Conservation (phyloP, 768 basidiomycete genomes). For the Lactarius psammicola region DNA sequence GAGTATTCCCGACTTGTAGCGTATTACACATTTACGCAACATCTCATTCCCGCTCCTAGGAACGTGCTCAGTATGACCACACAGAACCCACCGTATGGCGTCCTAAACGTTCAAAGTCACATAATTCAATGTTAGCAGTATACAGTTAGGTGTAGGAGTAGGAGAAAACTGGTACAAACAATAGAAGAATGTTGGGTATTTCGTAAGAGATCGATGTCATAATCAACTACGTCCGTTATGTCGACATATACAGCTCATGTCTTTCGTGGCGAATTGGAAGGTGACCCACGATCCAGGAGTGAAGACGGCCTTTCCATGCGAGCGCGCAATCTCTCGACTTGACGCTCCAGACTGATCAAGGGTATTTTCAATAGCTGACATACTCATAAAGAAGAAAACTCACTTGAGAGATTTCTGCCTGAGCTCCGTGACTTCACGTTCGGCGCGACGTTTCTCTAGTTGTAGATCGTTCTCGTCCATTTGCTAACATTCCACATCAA, state of each 20-base stretch:
- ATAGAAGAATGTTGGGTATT: conserved; percentile 11
- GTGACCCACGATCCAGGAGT: conserved; percentile 35
- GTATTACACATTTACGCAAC: too few species aligned
- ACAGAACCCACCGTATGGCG: neutral
- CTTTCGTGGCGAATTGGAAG: conserved; percentile 40
- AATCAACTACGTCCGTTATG: neutral
- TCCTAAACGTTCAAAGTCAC: neutral
- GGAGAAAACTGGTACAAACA: conserved; percentile 8
- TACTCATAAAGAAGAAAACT: conserved; percentile 31
- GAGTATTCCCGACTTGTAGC: neutral
- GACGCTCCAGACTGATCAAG: conserved; percentile 46
- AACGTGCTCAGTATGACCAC: neutral
- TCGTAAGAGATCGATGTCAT: conserved; percentile 13
- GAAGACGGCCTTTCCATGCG: conserved; percentile 58
- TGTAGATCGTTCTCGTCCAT: conserved; percentile 65
- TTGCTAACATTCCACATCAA: conserved; percentile 48
- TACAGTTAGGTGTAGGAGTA: neutral
- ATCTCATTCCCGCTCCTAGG: neutral
- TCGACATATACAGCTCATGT: conserved; percentile 6
- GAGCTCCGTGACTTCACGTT: conserved; percentile 71
- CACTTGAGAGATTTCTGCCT: conserved; percentile 70
- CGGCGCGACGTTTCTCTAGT: conserved; percentile 70
- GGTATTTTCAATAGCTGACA: neutral
- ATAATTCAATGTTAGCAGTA: neutral
- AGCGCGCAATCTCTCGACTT: conserved; percentile 66